These are phyloP conservation scores for Aurinia saxatilis DNA, from an alignment of 345 rosid species.

Conservation along the genomic window DNA sequence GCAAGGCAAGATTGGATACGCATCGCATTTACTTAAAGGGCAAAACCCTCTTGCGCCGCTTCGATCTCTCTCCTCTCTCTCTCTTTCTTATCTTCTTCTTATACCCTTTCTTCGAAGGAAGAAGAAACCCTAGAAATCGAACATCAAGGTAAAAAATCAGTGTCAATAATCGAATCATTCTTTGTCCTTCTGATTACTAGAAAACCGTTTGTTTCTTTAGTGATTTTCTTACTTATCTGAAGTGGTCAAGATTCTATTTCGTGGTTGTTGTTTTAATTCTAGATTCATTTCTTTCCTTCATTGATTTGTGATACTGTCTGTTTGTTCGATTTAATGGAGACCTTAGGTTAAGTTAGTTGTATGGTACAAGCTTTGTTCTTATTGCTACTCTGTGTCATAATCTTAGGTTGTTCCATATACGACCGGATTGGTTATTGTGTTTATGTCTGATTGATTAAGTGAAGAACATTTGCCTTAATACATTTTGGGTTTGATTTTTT, in stretches of 20 bases:
- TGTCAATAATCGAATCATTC: neutral
- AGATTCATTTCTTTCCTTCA: neutral
- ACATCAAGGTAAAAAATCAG: slow-evolving; percentile 10
- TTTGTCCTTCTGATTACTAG: neutral
- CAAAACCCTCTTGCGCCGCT: slow-evolving; percentile 28
- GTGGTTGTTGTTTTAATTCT: neutral
- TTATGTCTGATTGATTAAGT: neutral
- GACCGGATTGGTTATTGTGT: neutral
- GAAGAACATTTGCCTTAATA: neutral
- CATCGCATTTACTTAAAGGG: slow-evolving; percentile 17
- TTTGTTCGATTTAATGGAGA: neutral
- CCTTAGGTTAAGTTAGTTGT: neutral
- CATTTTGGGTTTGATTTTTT: neutral
- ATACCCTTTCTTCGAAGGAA: slow-evolving; percentile 19
- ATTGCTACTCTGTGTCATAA: neutral
- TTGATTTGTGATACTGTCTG: neutral
- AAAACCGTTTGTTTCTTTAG: neutral
- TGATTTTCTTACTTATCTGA: neutral
- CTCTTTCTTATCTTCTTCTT: slow-evolving; percentile 27
- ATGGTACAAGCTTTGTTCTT: neutral
- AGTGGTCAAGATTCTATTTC: neutral
- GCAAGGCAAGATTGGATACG: slow-evolving; percentile 6
- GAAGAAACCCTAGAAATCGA: slow-evolving; percentile 30
- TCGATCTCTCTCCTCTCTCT: neutral
- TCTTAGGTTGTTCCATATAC: neutral